Evolutionary conservation across 2,329 filamentous ascomycete species (phyloP).

Genomic region (Pestalotiopsis sp.): DNA sequence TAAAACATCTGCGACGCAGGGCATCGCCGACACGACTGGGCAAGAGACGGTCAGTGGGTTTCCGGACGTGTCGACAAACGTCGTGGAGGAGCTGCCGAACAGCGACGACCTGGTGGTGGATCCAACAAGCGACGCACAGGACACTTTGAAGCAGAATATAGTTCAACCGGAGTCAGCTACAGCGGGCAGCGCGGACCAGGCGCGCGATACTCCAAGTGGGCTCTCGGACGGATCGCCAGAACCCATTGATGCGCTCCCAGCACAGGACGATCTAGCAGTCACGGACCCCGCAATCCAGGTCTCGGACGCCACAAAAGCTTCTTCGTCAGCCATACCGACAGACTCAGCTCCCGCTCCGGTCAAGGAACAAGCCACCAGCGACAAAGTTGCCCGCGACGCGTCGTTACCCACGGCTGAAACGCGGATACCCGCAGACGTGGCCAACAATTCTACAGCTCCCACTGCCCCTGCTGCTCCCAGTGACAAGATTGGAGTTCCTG

Average conservation of each 20-base stretch:
- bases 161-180: background rate
- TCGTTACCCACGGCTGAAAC: background rate
- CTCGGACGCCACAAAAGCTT: constrained; percentile 18
- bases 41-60: background rate
- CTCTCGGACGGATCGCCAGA: background rate
- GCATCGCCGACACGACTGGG: background rate
- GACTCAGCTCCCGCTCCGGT: background rate
- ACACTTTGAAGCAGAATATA: background rate
- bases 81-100: constrained; percentile 19
- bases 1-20: background rate
- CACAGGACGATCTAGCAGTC: constrained; percentile 20
- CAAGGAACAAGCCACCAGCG: background rate
- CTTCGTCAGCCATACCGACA: constrained; percentile 1
- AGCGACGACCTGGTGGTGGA: constrained; percentile 2
- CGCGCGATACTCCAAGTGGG: background rate
- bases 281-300: constrained; percentile 20
- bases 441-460: background rate
- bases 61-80: background rate
- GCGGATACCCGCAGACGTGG: background rate
- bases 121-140: background rate
- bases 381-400: background rate
- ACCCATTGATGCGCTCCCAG: constrained; percentile 21
- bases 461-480: background rate
- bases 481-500: constrained; percentile 5
- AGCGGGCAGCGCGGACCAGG: background rate